Percentiles rank a stretch among this genome's conserved stretches.
Conservation (phyloP, 78 protist genomes). For the Dictyostelium discoideum region dicty_2.7 NC_007090.3:4401501-4402000, state of each 20-base stretch:
- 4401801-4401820: no score
- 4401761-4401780: no score
- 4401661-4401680: no score
- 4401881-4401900: neutral
- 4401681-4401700: no score
- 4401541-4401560: neutral
- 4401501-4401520: neutral
- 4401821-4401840: no score
- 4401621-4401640: neutral
- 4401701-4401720: no score
- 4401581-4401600: neutral
- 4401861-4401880: neutral
- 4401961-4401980: slow-evolving; percentile 25
- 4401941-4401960: slow-evolving; percentile 37
- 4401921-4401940: slow-evolving; percentile 8
- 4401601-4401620: neutral
- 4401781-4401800: no score
- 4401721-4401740: no score
- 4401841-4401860: neutral
- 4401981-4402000: slow-evolving; percentile 53
- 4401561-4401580: neutral
- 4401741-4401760: no score
- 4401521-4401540: slow-evolving; percentile 1
- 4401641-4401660: no score
- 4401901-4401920: no score